Conservation (phyloP, 345 rosid genomes). For the Nephelium lappaceum region DNA sequence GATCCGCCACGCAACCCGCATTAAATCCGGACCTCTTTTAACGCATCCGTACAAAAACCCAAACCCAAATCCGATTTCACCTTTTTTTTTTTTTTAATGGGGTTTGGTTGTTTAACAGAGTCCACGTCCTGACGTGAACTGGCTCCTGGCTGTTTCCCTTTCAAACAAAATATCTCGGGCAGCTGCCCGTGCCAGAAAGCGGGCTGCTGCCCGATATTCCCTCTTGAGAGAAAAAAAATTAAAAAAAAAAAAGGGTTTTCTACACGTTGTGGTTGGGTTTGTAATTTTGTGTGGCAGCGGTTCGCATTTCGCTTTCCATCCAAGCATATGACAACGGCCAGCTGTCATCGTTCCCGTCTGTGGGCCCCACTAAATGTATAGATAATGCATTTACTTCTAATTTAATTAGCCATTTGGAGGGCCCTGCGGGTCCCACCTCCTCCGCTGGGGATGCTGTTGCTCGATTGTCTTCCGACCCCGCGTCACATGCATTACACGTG, state of each 20-base stretch:
- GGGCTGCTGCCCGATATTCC: neutral
- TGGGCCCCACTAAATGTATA: neutral
- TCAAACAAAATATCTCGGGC: neutral
- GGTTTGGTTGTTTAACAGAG: neutral
- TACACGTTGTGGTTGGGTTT: neutral
- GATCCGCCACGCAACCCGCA: neutral
- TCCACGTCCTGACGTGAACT: neutral
- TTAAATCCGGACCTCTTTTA: neutral
- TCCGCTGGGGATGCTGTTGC: neutral
- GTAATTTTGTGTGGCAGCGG: slow-evolving; percentile 10
- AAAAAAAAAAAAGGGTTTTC: neutral
- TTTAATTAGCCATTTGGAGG: neutral
- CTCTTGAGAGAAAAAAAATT: neutral
- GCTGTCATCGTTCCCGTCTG: slow-evolving; percentile 23
- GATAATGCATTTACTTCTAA: neutral
- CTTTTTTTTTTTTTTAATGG: too few relatives aligned
- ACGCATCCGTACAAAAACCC: neutral
- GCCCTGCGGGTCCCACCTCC: neutral
- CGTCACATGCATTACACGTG: slow-evolving; percentile 35
- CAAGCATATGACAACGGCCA: slow-evolving; percentile 33
- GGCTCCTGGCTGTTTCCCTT: neutral
- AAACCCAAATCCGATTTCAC: neutral
- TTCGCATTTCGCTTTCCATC: slow-evolving; percentile 42
- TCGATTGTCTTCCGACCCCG: slow-evolving; percentile 7
- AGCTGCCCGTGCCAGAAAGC: neutral